phyloP scores from a whole-genome alignment of 768 basidiomycete genomes.

The Daedaleopsis sinensis region DNA sequence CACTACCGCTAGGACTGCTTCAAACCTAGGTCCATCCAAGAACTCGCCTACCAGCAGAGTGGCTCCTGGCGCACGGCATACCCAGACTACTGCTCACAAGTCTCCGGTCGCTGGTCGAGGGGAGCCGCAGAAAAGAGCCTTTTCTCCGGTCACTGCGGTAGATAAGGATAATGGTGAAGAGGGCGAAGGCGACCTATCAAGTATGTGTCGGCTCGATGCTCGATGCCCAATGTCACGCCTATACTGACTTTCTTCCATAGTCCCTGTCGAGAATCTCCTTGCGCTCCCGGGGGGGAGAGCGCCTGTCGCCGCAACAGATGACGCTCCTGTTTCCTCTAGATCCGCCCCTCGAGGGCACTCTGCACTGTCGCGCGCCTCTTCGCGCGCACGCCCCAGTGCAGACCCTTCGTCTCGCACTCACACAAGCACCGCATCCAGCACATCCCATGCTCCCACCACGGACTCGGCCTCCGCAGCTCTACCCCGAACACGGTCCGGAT shows the following conservation, averaged over 20 bases:
- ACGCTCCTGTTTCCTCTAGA: background rate
- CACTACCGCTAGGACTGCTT: background rate
- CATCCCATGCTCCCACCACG: background rate
- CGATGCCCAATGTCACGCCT: too few relatives aligned
- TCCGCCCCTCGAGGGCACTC: conserved; percentile 5
- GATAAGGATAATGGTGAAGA: conserved; percentile 1
- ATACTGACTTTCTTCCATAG: background rate
- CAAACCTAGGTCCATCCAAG: background rate
- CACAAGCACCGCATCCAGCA: background rate
- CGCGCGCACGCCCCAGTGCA: conserved; percentile 6
- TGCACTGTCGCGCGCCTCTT: conserved; percentile 14
- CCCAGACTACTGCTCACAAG: background rate
- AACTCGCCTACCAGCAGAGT: conserved; percentile 9
- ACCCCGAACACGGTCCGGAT: conserved; percentile 15
- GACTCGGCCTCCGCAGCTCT: conserved; percentile 15
- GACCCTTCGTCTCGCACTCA: conserved; percentile 1
- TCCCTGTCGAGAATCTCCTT: conserved; percentile 21
- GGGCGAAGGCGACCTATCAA: conserved; percentile 15
- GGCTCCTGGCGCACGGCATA: conserved; percentile 2
- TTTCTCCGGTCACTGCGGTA: conserved; percentile 14
- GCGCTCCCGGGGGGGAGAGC: conserved; percentile 18
- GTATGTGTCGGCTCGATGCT: conserved; percentile 4
- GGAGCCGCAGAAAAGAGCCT: conserved; percentile 13
- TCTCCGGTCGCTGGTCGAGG: conserved; percentile 4
- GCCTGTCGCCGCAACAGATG: conserved; percentile 3